Evolutionary conservation across 2,329 filamentous ascomycete species (phyloP), one percentile per base, ranked within the genome.

Genomic region (Pseudodiploospora longispora): DNA sequence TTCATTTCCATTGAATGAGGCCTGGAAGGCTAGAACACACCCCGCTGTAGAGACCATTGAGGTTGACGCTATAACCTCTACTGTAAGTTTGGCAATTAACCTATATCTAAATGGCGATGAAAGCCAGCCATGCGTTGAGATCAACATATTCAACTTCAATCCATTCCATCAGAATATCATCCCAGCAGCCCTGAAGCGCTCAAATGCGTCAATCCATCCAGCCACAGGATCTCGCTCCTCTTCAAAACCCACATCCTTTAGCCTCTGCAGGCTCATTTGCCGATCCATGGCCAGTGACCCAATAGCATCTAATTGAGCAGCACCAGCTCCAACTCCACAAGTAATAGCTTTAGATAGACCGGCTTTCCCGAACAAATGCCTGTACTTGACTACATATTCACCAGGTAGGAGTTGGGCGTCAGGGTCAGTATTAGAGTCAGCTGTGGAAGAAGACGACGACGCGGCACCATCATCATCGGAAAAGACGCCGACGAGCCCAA

Each of bases 241-340:
- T 4, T 50, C 53, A 40, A 71, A 75, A 1, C 66, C 67, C 4
- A 61, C 54, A 6, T 53, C 55, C 19, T 63, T 59, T 9, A 72
- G 53, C 30, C 59, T 65, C 27, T 63, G 57, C 39, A 70, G 52
- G 43, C 67, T 70, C 50, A 74, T 54, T 41, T 72, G 67, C 27
- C 70, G 60, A 47, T 75, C 69, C 48, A 74, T 73, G 5, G 63
- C 66, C 40, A 74, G 55, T 68, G 69, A 64, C 28, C 70, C 65
- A n/a, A 72, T 58, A 47, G 64, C 59, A 51, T 73, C 62, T 36
- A 72, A 48, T 51, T 72, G 60, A 43, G 56, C 48, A 27, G 56
- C 55, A 0, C 67, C 67, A 6, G 52, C 57, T 0, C 65, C 62
- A 4, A 70, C 66, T 0, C 66, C 67, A 3, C 53, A 52, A 3